Base-by-base conservation (phyloP, 2,329 filamentous ascomycete genomes). In the Neonectria punicea region DNA sequence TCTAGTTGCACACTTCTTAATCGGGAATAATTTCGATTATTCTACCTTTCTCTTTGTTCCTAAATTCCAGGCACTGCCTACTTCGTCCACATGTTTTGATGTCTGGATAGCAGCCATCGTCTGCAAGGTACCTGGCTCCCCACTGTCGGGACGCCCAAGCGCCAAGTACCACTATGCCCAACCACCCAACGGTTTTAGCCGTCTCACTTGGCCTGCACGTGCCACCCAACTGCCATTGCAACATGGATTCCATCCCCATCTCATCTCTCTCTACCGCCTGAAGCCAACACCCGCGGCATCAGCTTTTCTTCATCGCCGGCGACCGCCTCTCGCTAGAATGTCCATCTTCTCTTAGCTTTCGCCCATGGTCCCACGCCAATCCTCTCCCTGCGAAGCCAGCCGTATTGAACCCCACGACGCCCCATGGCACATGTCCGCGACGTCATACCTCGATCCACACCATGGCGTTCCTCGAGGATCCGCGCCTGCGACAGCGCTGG, bases 401-500 rank as follows among this genome's bases (percentile, higher is more conserved):
- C 30, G 44, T 11, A 53, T 39, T 50, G 47, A 44, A 55, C n/a
- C 32, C 9, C 13, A 47, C 25, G 54, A 25, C 56, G 39, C 55
- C 49, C n/a, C 36, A 49, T 58, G 16, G 43, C 58, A 58, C 56
- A 75, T 73, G 68, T 66, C 59, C 61, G 62, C 73, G 70, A 75
- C 73, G 72, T 74, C 73, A 75, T 75, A 69, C 69, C 58, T 58
- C 66, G 56, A 71, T 67, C 67, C 53, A 63, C 77, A 77, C 58
- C 66, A 89, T 89, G 87, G 82, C 86, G 58, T 89, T 91, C 71
- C 83, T 91, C 70, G 88, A 91, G 76, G 94, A 98, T 80, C 94
- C 94, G 66, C 92, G 94, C 75, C 89, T 97, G 79, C 93, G 94
- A 71, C 94, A 97, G 80, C 93, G 93, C 73, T 93, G 97, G 87